These are phyloP conservation scores for Halophytophthora polymorphica DNA, from an alignment of 352 stramenopile species.

Conservation along the genomic window DNA sequence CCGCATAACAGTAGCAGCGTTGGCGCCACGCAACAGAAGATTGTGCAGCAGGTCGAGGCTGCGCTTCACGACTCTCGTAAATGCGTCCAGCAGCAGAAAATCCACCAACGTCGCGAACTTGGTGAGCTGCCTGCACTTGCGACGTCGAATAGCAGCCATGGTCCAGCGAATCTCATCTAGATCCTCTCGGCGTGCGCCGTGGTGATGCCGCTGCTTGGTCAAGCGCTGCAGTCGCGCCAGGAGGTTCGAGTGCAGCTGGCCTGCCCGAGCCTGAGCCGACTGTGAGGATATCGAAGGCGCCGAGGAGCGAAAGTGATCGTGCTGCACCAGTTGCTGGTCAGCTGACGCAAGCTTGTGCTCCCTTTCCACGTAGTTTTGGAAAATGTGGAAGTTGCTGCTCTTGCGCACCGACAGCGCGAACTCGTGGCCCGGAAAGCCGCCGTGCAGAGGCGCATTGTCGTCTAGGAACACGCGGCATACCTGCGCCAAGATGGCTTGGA, in stretches of 20 bases:
- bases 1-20: constrained; percentile 28
- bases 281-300: constrained; percentile 2
- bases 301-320: constrained; percentile 45
- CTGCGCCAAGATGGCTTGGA: constrained; percentile 37
- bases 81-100: constrained; percentile 53
- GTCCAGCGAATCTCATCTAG: constrained; percentile 68
- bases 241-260: constrained; percentile 9
- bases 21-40: constrained; percentile 40
- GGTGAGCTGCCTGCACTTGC: constrained; percentile 51
- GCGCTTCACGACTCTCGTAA: constrained; percentile 29
- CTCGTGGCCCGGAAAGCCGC: constrained; percentile 44
- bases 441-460: constrained; percentile 31
- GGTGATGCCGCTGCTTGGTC: constrained; percentile 8
- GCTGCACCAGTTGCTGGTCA: constrained; percentile 40
- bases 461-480: constrained; percentile 39
- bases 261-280: constrained; percentile 17
- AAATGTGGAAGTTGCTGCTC: constrained; percentile 61
- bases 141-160: constrained; percentile 56
- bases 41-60: constrained; percentile 44
- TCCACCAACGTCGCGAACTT: constrained; percentile 54
- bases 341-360: constrained; percentile 49
- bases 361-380: constrained; percentile 49
- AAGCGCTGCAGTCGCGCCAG: constrained; percentile 1
- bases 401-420: constrained; percentile 53
- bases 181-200: constrained; percentile 13